phyloP scores from a whole-genome alignment of 345 rosid genomes.

The Pistacia atlantica region DNA sequence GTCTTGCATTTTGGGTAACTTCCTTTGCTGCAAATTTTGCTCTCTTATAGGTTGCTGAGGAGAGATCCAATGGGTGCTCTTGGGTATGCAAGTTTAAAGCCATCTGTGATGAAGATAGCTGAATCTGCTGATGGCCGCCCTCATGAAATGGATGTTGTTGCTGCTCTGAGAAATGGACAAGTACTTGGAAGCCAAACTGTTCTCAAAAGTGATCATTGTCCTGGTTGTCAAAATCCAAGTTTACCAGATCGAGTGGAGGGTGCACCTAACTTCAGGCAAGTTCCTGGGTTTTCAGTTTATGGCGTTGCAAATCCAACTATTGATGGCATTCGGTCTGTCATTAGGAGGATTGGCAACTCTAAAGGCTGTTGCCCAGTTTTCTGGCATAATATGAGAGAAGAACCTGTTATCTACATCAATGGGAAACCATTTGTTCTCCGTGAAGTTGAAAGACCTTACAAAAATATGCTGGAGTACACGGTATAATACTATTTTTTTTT shows the following conservation, averaged over 20 bases:
- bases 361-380: constrained; percentile 76
- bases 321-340: constrained; percentile 87
- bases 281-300: constrained; percentile 96
- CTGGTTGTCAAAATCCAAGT: constrained; percentile 80
- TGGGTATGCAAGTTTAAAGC: constrained; percentile 69
- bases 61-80: constrained; percentile 99
- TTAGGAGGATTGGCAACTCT: constrained; percentile 81
- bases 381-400: constrained; percentile 99
- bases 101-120: constrained; percentile 70
- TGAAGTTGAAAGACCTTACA: constrained; percentile 94
- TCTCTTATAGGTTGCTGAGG: constrained; percentile 72
- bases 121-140: constrained; percentile 90
- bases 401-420: constrained; percentile 93
- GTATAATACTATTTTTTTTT: constrained; percentile 38
- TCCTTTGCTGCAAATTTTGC: constrained; percentile 20
- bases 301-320: constrained; percentile 99
- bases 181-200: constrained; percentile 98
- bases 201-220: constrained; percentile 96
- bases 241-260: constrained; percentile 96
- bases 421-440: constrained; percentile 99
- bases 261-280: constrained; percentile 97
- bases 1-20: not conserved
- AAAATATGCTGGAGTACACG: constrained; percentile 96
- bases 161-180: constrained; percentile 89
- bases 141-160: constrained; percentile 85